Base-by-base conservation (phyloP, 306 rosid genomes). In the Glycine soja region DNA sequence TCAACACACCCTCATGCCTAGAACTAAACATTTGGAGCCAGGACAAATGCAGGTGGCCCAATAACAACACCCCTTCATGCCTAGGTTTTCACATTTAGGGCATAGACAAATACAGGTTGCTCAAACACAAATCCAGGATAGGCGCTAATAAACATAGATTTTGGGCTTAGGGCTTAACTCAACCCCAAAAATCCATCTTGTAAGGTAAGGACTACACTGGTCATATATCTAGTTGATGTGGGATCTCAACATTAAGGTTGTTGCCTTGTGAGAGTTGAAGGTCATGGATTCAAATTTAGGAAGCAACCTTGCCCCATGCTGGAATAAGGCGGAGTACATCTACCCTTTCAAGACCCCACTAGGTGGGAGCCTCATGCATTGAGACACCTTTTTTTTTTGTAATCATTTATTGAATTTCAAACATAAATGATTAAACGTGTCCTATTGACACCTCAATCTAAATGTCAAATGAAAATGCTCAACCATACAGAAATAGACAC, bases 401-500 rank as follows among this genome's bases (percentile, higher is more conserved):
- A 38, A 36, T 64, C 4, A 11, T 7, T 16, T 66, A 6, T 13
- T 77, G 32, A 65, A 12, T 38, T 42, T 65, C 81, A 16, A 3
- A 50, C 8, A 10, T 65, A 14, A 50, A 70, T 70, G 16, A 47
- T 6, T 10, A 15, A 47, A 16, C 5, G 2, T 64, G 16, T 52
- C 24, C 12, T 38, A 53, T 78, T 18, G 7, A 40, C 70, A 78
- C 43, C 70, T 56, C 11, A n/a, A n/a, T n/a, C n/a, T n/a, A n/a
- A 69, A 24, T 72, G 18, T 34, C 14, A 3, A 40, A 58, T 8
- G 48, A 75, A 79, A 79, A 79, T 67, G 52, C 56, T 58, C 36
- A 12, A 54, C 40, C 70, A 59, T 8, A 58, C 38, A 7, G 15
- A 51, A 74, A 62, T 36, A 58, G 10, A 42, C 30, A 68, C 47